Evolutionary conservation across 768 basidiomycete genomes (phyloP).

Genomic region (Lyophyllum shimeji): DNA sequence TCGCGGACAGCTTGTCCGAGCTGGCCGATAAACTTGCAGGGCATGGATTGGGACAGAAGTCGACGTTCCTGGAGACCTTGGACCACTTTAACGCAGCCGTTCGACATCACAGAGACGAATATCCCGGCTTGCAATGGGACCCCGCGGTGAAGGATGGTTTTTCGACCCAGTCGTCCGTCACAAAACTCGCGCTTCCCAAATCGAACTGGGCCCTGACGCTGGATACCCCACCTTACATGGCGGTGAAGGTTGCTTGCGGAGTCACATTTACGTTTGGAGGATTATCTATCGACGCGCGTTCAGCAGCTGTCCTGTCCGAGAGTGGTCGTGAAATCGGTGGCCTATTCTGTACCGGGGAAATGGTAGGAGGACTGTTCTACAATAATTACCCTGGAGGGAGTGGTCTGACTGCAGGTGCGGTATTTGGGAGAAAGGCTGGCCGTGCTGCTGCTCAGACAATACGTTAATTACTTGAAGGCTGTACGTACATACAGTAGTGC

Average conservation of each 20-base stretch:
- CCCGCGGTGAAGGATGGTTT: slow-evolving; percentile 64
- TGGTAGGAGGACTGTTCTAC: slow-evolving; percentile 65
- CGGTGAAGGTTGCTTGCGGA: slow-evolving; percentile 68
- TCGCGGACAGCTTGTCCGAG: slow-evolving; percentile 43
- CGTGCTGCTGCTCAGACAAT: slow-evolving; percentile 39
- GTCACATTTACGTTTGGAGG: slow-evolving; percentile 77
- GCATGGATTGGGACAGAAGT: slow-evolving; percentile 45
- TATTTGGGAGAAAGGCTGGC: slow-evolving; percentile 63
- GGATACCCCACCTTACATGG: slow-evolving; percentile 54
- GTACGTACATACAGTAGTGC: no score
- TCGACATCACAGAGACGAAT: slow-evolving; percentile 31
- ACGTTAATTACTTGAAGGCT: no score
- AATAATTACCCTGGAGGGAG: slow-evolving; percentile 71
- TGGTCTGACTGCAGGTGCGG: slow-evolving; percentile 63
- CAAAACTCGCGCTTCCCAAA: slow-evolving; percentile 46
- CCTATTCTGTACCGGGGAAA: slow-evolving; percentile 66
- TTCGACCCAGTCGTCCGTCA: slow-evolving; percentile 44
- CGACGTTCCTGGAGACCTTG: slow-evolving; percentile 45
- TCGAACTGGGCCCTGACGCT: slow-evolving; percentile 69
- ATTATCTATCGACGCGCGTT: slow-evolving; percentile 55
- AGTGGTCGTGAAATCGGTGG: slow-evolving; percentile 46
- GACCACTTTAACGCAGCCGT: slow-evolving; percentile 52
- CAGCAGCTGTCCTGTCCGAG: slow-evolving; percentile 49
- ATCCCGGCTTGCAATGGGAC: slow-evolving; percentile 46
- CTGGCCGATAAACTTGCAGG: slow-evolving; percentile 46